Conservation (phyloP, 257 asterid genomes). For the Solanum medicagineum region DNA sequence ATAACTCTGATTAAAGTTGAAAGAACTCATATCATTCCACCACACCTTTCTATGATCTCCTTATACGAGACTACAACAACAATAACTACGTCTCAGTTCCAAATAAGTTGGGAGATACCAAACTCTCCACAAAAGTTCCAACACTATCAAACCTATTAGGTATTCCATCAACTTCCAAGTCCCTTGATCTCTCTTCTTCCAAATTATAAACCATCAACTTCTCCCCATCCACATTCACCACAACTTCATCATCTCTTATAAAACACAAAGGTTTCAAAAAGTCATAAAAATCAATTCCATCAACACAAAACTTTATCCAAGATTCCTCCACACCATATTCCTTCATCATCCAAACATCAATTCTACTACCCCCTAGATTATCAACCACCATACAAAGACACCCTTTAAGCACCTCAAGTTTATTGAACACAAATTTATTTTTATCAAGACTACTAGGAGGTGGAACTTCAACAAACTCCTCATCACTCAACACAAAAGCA, state of each 20-base stretch:
- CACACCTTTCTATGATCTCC: background rate
- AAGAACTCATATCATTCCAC: background rate
- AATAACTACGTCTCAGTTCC: background rate
- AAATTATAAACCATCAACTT: conserved; percentile 3
- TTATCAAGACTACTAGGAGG: conserved; percentile 15
- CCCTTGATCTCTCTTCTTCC: background rate
- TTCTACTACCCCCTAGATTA: background rate
- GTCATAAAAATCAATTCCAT: background rate
- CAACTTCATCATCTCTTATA: conserved; percentile 15
- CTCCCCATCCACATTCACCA: conserved; percentile 3
- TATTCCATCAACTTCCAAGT: conserved; percentile 12
- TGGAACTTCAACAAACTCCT: conserved; percentile 25
- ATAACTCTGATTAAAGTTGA: background rate
- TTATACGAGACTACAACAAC: background rate
- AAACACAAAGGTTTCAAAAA: conserved; percentile 6
- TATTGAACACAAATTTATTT: conserved; percentile 6
- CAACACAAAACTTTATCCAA: conserved; percentile 22
- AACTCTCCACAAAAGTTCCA: conserved; percentile 18
- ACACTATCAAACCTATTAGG: conserved; percentile 2
- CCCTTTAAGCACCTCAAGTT: conserved; percentile 22
- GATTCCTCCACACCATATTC: conserved; percentile 21
- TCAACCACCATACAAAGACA: conserved; percentile 34
- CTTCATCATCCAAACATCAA: conserved; percentile 34
- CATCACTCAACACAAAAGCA: conserved; percentile 23
- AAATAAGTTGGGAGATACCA: conserved; percentile 6